phyloP scores from a whole-genome alignment of 495 filamentous ascomycete genomes.

The Aspergillus sparsus region DNA sequence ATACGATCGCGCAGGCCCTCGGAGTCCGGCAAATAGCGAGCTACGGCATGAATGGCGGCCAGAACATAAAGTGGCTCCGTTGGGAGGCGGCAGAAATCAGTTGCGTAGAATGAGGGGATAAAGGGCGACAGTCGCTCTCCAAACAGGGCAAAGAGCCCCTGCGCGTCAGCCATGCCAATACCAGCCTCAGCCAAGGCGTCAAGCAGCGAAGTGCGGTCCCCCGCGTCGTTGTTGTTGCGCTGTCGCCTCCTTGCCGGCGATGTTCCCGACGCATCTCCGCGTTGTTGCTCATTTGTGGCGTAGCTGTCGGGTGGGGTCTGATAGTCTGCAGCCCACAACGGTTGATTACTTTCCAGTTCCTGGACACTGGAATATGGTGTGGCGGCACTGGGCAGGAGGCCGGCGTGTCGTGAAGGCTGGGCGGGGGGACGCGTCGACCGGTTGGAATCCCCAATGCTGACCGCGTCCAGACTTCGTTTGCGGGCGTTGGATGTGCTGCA shows the following conservation, averaged over 20 bases:
- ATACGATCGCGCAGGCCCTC: not conserved
- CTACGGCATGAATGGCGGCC: not conserved
- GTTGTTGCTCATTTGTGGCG: not conserved
- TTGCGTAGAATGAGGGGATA: not conserved
- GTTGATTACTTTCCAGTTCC: not conserved
- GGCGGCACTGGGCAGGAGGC: slow-evolving; percentile 3
- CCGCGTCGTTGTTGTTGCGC: not conserved
- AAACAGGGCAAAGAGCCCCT: not conserved
- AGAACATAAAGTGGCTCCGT: slow-evolving; percentile 1
- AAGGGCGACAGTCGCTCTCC: not conserved
- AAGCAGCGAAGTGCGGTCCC: not conserved
- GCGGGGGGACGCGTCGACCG: not conserved
- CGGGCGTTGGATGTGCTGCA: slow-evolving; percentile 14
- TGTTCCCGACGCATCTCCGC: not conserved
- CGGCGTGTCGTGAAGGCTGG: not conserved
- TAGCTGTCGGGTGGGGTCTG: not conserved
- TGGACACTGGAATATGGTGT: not conserved
- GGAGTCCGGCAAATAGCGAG: not conserved
- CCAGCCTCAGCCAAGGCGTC: not conserved
- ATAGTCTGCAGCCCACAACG: not conserved
- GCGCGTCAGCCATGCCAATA: not conserved
- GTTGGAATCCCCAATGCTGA: slow-evolving; percentile 7
- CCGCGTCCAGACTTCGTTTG: slow-evolving; percentile 9
- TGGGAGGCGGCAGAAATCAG: not conserved
- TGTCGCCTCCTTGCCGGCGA: not conserved